Conservation (phyloP, 106 monocot species). For the Dendrobium catenatum region DNA sequence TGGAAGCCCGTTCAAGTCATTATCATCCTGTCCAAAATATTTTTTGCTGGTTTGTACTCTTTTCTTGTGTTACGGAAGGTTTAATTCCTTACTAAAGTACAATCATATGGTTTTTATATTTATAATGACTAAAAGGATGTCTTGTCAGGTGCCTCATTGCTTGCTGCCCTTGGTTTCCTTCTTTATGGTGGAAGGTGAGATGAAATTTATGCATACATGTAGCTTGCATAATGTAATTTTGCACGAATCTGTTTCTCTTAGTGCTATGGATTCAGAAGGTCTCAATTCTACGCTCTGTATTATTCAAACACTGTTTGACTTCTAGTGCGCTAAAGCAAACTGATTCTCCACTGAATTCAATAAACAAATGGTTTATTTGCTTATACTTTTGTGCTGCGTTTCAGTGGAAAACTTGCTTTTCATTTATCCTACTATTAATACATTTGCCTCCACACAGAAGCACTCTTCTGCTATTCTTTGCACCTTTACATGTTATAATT, state of each 20-base stretch:
- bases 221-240: neutral
- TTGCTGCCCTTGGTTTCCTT: slow-evolving; percentile 37
- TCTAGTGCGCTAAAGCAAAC: neutral
- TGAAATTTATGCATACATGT: neutral
- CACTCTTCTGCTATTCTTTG: neutral
- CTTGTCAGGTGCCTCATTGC: slow-evolving; percentile 25
- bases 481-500: neutral
- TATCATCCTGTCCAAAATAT: slow-evolving; percentile 24
- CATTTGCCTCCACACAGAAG: too few species aligned
- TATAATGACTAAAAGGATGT: neutral
- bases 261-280: neutral
- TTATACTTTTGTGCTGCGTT: neutral
- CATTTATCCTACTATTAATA: too few species aligned
- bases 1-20: slow-evolving; percentile 25
- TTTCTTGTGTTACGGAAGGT: neutral
- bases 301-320: neutral
- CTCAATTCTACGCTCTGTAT: neutral
- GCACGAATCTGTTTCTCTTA: neutral
- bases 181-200: slow-evolving; percentile 34
- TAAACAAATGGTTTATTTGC: neutral
- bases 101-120: neutral
- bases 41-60: slow-evolving; percentile 24
- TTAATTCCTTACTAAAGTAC: neutral
- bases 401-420: too few species aligned
- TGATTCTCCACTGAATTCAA: neutral